These are phyloP conservation scores for Acacia pycnantha DNA, from an alignment of 331 rosid genomes.

Conservation along the genomic window DNA sequence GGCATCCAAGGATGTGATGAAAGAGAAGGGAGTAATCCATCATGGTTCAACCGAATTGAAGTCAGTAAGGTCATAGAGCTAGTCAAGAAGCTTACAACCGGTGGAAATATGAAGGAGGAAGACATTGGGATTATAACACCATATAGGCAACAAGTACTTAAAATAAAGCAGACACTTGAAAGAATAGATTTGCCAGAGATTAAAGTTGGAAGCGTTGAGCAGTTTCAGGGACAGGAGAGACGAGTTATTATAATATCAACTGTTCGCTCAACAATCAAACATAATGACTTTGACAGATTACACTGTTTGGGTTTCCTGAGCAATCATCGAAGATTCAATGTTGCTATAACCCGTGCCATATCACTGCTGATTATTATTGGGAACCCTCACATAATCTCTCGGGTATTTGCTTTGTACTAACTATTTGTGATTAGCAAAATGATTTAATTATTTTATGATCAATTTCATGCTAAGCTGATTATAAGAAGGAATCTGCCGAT, in stretches of 20 bases:
- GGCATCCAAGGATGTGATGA: constrained; percentile 99
- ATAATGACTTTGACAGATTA: constrained; percentile 78
- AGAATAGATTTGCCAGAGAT: constrained; percentile 53
- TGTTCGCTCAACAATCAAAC: constrained; percentile 93
- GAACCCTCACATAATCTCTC: constrained; percentile 84
- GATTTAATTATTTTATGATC: background rate
- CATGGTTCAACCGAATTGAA: constrained; percentile 95
- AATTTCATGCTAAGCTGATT: constrained; percentile 45
- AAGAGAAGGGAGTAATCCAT: constrained; percentile 95
- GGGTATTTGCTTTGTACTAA: constrained; percentile 51
- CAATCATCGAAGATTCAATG: constrained; percentile 88
- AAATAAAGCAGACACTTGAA: constrained; percentile 71
- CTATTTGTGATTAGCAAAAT: background rate
- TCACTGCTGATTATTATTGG: constrained; percentile 84
- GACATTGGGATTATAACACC: constrained; percentile 91
- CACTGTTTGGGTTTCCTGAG: constrained; percentile 91
- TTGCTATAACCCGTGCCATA: constrained; percentile 92
- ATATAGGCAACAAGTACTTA: constrained; percentile 84
- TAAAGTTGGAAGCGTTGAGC: constrained; percentile 96
- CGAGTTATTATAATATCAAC: constrained; percentile 86
- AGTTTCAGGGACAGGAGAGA: constrained; percentile 93
- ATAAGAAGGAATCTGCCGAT: constrained; percentile 83
- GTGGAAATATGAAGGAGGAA: constrained; percentile 51
- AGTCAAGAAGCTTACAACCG: constrained; percentile 45
- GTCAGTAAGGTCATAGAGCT: constrained; percentile 80